Conservation (phyloP, 2,329 filamentous ascomycete species). For the Sordariomycetes sp. region DNA sequence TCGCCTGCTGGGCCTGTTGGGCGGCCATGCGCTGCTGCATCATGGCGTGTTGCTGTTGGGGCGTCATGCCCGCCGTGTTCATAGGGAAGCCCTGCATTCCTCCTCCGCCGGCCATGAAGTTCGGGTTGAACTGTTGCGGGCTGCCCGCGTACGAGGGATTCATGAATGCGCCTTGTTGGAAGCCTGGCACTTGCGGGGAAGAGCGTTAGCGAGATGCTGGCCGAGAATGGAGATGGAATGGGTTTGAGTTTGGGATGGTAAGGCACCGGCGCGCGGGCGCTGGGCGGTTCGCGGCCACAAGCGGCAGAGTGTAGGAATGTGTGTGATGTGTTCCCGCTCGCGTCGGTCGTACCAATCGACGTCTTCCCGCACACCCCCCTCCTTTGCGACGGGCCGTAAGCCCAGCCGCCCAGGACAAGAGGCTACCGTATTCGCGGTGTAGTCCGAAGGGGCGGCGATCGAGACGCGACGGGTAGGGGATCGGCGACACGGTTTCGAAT, state of each 20-base stretch:
- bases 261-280: background rate
- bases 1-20: slow-evolving; percentile 11
- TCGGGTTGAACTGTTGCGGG: slow-evolving; percentile 36
- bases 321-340: background rate
- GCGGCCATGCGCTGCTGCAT: slow-evolving; percentile 26
- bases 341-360: background rate
- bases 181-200: slow-evolving; percentile 1
- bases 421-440: slow-evolving; percentile 2
- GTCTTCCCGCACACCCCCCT: background rate
- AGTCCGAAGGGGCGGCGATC: slow-evolving; percentile 5
- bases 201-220: background rate
- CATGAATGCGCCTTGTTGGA: slow-evolving; percentile 3
- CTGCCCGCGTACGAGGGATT: slow-evolving; percentile 39
- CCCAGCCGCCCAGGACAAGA: background rate
- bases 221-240: background rate
- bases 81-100: slow-evolving; percentile 45
- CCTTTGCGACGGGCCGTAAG: background rate
- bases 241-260: background rate
- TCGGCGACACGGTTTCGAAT: background rate
- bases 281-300: background rate
- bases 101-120: slow-evolving; percentile 39
- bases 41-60: slow-evolving; percentile 31
- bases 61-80: slow-evolving; percentile 38
- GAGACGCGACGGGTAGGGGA: slow-evolving; percentile 2
- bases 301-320: background rate